phyloP scores from a whole-genome alignment of 768 basidiomycete genomes.

The Suillus bovinus region DNA sequence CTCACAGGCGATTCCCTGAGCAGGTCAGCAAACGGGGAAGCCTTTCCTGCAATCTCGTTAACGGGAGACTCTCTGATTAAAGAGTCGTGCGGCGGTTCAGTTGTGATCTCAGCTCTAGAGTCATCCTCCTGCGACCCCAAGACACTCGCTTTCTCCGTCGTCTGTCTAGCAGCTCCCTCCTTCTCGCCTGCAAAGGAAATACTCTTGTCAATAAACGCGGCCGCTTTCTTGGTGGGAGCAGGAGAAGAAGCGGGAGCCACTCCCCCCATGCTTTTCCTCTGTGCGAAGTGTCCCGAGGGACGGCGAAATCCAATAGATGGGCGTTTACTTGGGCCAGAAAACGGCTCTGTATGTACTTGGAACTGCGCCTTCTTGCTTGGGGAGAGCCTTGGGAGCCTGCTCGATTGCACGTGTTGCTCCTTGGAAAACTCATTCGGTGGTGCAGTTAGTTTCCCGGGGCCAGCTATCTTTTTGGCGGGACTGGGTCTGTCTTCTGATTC shows the following conservation, averaged over 20 bases:
- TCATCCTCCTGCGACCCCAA: neutral
- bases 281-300: slow-evolving; percentile 72
- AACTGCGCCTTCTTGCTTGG: slow-evolving; percentile 48
- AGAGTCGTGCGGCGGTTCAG: neutral
- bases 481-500: slow-evolving; percentile 40
- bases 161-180: neutral
- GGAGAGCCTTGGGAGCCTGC: slow-evolving; percentile 39
- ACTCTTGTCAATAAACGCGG: slow-evolving; percentile 36
- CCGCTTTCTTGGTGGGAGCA: slow-evolving; percentile 37
- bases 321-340: slow-evolving; percentile 29
- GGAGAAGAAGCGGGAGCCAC: slow-evolving; percentile 11
- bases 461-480: slow-evolving; percentile 51
- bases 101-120: neutral
- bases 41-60: slow-evolving; percentile 2
- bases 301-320: slow-evolving; percentile 48
- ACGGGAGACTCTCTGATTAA: slow-evolving; percentile 4
- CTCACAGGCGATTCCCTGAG: neutral
- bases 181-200: slow-evolving; percentile 19
- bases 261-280: slow-evolving; percentile 60
- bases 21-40: neutral
- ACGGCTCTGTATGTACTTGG: slow-evolving; percentile 23
- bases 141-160: neutral
- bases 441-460: slow-evolving; percentile 41
- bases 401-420: slow-evolving; percentile 20
- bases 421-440: slow-evolving; percentile 29